phyloP scores from a whole-genome alignment of 2,329 filamentous ascomycete species.

The Metarhizium humberi region DNA sequence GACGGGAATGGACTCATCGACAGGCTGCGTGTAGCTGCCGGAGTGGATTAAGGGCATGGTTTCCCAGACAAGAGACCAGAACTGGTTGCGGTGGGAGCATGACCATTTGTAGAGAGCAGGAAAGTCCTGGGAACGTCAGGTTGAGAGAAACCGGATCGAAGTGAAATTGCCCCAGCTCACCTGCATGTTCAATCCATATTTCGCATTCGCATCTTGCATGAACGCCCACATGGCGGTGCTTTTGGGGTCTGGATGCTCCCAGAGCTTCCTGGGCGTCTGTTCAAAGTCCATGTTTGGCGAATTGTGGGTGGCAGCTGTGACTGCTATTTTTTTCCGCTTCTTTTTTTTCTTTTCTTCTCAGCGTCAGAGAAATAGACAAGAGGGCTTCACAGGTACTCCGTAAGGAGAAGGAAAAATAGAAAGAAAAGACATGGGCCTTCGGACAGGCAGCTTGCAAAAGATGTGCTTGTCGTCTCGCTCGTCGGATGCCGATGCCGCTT shows the following conservation, averaged over 20 bases:
- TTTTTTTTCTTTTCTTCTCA: too few species aligned
- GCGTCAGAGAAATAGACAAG: neutral
- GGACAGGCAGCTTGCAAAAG: neutral
- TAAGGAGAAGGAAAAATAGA: neutral
- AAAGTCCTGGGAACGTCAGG: slow-evolving; percentile 43
- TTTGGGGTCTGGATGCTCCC: slow-evolving; percentile 55
- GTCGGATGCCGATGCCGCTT: too few species aligned
- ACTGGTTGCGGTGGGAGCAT: slow-evolving; percentile 48
- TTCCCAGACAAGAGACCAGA: slow-evolving; percentile 57
- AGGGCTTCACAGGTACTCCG: neutral
- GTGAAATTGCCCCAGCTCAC: slow-evolving; percentile 26
- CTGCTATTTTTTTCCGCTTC: too few species aligned
- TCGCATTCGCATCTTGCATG: slow-evolving; percentile 54
- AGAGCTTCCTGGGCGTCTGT: slow-evolving; percentile 50
- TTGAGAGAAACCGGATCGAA: neutral
- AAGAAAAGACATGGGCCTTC: neutral
- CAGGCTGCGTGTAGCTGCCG: slow-evolving; percentile 47
- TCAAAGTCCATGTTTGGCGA: slow-evolving; percentile 19
- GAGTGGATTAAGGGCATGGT: slow-evolving; percentile 52
- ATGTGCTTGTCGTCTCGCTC: neutral
- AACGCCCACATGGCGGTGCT: slow-evolving; percentile 58
- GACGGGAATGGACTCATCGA: slow-evolving; percentile 63
- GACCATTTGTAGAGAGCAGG: slow-evolving; percentile 64
- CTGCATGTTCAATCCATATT: slow-evolving; percentile 45
- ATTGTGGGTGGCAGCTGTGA: neutral